Evolutionary conservation across 2,329 filamentous ascomycete species (phyloP), one percentile per base, ranked within the genome.

Genomic region (Colletotrichum sp.): DNA sequence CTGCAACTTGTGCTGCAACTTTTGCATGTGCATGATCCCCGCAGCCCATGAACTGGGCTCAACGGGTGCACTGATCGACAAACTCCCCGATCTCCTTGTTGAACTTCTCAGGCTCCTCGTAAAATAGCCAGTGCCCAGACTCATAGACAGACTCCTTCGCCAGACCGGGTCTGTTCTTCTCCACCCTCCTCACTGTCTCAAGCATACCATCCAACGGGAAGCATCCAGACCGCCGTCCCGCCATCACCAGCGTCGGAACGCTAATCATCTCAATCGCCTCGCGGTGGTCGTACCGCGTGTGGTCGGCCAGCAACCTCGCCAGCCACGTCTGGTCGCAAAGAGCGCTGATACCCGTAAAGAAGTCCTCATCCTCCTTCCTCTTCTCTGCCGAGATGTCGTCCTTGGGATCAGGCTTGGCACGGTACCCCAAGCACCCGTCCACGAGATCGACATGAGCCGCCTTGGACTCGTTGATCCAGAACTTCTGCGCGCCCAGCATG

Each of bases 251-350:
- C 52, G 81, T 81, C 60, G 85, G 84, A 74, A 80, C 79, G 26
- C 34, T 74, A 36, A 86, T 83, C 32, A 74, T 71, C 77, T 85
- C 85, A 34, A 83, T 79, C 2, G 84, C 85, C 79, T 87, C 85
- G 49, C 85, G 84, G 78, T 87, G 85, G 68, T 87, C 85, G 71
- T 86, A 87, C 28, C 85, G 75, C 64, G 85, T 87, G 70, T 86
- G 85, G 65, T 87, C 85, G 2, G 83, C 83, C 44, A 87, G 75
- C 74, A 87, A 69, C 68, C 81, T 79, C 30, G 85, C 85, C 26
- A 86, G 78, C 85, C 85, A 87, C 16, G 55, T 76, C n/a, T 80
- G 80, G 32, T 86, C 84, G 77, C 85, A 86, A 44, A 77, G 72
- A 9, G 76, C 78, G 55, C 83, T 85, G 36, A 85, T 83, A 2